Percentiles rank a stretch among this genome's conserved stretches.
These are phyloP conservation scores for Camelina neglecta DNA, from an alignment of 345 rosid species.

Conservation along the genomic window DNA sequence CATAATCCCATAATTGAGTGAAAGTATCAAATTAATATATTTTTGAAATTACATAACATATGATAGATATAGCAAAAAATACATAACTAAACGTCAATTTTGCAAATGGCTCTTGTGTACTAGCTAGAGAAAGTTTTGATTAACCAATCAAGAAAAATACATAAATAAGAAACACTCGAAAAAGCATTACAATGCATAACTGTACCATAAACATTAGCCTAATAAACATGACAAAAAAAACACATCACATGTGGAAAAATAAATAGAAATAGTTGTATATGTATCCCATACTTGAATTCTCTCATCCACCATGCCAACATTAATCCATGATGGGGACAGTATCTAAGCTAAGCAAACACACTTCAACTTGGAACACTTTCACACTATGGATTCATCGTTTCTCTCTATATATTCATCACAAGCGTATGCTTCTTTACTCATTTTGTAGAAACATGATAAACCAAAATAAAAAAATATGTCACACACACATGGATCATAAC, in stretches of 20 bases:
- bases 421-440: conserved; percentile 11
- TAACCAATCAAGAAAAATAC: not conserved
- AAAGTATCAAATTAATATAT: not conserved
- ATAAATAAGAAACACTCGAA: conserved; percentile 8
- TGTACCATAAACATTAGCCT: not conserved
- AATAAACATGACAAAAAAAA: conserved; percentile 30
- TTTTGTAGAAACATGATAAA: not conserved
- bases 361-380: not conserved
- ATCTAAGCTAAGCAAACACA: conserved; percentile 21
- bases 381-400: not conserved
- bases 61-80: not conserved
- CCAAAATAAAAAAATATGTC: not conserved
- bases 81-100: not conserved
- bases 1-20: not conserved
- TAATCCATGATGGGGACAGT: conserved; percentile 43
- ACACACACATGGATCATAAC: conserved; percentile 28
- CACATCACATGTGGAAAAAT: conserved; percentile 41
- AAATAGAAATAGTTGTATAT: conserved; percentile 32
- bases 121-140: not conserved
- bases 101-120: not conserved
- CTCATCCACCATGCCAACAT: conserved; percentile 44
- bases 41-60: too few species aligned
- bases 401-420: not conserved
- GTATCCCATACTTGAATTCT: conserved; percentile 36
- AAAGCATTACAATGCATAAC: not conserved